Conservation (phyloP, 169 alveolate species). For the Eimeria falciformis region DNA sequence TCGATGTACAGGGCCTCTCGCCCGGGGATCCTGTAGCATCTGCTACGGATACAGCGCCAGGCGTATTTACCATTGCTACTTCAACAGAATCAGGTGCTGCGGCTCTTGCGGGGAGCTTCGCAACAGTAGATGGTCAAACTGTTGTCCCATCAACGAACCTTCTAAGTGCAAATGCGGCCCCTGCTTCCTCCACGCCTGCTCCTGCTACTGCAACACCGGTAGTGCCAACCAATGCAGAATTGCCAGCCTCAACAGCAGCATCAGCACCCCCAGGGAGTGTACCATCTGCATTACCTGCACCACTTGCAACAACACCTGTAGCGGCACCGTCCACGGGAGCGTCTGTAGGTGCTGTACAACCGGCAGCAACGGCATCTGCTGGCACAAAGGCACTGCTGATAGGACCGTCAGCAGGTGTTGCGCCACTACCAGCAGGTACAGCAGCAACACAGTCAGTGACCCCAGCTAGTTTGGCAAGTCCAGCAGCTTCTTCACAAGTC, state of each 20-base stretch:
- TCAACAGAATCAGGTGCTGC: not conserved
- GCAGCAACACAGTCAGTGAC: constrained; percentile 25
- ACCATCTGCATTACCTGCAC: constrained; percentile 13
- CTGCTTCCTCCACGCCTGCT: too few relatives aligned
- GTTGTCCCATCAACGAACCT: too few relatives aligned
- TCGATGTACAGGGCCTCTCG: not conserved
- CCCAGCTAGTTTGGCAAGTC: not conserved
- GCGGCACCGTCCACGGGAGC: not conserved
- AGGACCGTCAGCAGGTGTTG: not conserved
- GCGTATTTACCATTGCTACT: not conserved
- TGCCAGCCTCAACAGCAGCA: not conserved
- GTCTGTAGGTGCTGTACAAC: not conserved
- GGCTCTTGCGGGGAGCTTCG: not conserved
- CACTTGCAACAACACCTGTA: not conserved
- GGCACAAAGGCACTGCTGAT: not conserved
- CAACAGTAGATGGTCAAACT: too few relatives aligned
- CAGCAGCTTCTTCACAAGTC: constrained; percentile 35
- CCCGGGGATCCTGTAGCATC: not conserved
- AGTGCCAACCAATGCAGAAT: not conserved
- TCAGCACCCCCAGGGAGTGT: not conserved
- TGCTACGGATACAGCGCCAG: not conserved
- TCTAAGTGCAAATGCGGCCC: too few relatives aligned
- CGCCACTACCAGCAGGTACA: not conserved
- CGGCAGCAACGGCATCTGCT: constrained; percentile 1
- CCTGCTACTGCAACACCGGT: not conserved